phyloP scores from a whole-genome alignment of 1,284 basidiomycete genomes.

The Ceratobasidium papillatum region DNA sequence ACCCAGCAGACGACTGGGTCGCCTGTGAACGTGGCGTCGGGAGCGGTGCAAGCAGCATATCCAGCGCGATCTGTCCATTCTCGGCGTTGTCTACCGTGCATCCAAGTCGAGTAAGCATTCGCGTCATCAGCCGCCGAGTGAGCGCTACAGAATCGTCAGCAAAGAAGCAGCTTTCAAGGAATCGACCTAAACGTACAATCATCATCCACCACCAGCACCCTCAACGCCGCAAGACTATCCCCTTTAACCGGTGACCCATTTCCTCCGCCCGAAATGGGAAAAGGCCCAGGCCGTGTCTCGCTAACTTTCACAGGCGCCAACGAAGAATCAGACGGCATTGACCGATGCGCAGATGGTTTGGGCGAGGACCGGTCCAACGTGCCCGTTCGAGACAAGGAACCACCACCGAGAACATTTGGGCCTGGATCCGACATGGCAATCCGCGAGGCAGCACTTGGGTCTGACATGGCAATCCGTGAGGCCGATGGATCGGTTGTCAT shows the following conservation, averaged over 20 bases:
- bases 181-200: slow-evolving; percentile 55
- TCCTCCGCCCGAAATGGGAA: slow-evolving; percentile 16
- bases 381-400: not conserved
- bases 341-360: slow-evolving; percentile 28
- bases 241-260: not conserved
- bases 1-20: slow-evolving; percentile 31
- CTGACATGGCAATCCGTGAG: slow-evolving; percentile 4
- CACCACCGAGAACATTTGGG: not conserved
- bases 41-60: slow-evolving; percentile 31
- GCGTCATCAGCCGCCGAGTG: slow-evolving; percentile 82
- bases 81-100: slow-evolving; percentile 81
- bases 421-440: not conserved
- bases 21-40: slow-evolving; percentile 31
- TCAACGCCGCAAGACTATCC: slow-evolving; percentile 52
- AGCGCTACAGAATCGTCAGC: slow-evolving; percentile 53
- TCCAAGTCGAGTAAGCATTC: slow-evolving; percentile 81
- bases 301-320: slow-evolving; percentile 1
- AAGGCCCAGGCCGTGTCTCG: not conserved
- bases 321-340: slow-evolving; percentile 34
- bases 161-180: not conserved
- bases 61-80: slow-evolving; percentile 56
- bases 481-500: slow-evolving; percentile 11
- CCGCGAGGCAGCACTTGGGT: not conserved
- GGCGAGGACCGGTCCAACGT: not conserved
- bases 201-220: slow-evolving; percentile 79